phyloP scores from a whole-genome alignment of 2,329 filamentous ascomycete species.

The Penicillium psychrosexuale region DNA sequence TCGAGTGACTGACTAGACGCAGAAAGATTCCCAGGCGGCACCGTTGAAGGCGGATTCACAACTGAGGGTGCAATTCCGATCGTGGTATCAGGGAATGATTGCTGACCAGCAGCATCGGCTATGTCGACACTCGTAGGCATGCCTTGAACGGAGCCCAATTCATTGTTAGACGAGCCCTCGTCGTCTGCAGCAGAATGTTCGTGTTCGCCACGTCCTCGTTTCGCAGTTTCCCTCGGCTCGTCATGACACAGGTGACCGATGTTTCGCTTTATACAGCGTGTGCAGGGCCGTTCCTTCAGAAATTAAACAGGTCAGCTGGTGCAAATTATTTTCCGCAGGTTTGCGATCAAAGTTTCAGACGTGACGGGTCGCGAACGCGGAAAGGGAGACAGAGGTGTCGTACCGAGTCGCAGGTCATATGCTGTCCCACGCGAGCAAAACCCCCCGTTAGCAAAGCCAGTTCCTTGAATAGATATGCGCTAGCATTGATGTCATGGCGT shows the following conservation, averaged over 20 bases:
- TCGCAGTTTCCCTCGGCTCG: conserved; percentile 83
- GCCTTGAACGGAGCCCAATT: conserved; percentile 44
- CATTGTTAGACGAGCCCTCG: conserved; percentile 48
- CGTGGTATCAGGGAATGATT: conserved; percentile 42
- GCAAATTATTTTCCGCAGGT: conserved; percentile 6
- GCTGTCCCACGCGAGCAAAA: conserved; percentile 55
- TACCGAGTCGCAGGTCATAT: conserved; percentile 92
- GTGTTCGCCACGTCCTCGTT: conserved; percentile 70
- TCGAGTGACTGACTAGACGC: conserved; percentile 64
- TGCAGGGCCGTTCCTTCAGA: conserved; percentile 84
- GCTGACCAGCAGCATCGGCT: conserved; percentile 51
- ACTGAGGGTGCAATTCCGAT: conserved; percentile 51
- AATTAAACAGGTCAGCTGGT: conserved; percentile 20
- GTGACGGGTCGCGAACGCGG: conserved; percentile 15
- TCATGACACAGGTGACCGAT: conserved; percentile 98
- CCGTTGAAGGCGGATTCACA: conserved; percentile 57
- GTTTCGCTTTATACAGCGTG: conserved; percentile 95
- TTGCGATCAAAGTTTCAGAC: conserved; percentile 25
- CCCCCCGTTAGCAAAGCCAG: conserved; percentile 47
- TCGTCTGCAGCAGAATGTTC: conserved; percentile 60
- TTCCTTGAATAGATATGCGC: conserved; percentile 14
- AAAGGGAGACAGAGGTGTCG: conserved; percentile 36
- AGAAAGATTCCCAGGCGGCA: conserved; percentile 61
- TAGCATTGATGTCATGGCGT: neutral
- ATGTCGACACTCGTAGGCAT: conserved; percentile 57